These are phyloP conservation scores for Beverwykella pulmonaria DNA, from an alignment of 495 filamentous ascomycete species.

Conservation along the genomic window DNA sequence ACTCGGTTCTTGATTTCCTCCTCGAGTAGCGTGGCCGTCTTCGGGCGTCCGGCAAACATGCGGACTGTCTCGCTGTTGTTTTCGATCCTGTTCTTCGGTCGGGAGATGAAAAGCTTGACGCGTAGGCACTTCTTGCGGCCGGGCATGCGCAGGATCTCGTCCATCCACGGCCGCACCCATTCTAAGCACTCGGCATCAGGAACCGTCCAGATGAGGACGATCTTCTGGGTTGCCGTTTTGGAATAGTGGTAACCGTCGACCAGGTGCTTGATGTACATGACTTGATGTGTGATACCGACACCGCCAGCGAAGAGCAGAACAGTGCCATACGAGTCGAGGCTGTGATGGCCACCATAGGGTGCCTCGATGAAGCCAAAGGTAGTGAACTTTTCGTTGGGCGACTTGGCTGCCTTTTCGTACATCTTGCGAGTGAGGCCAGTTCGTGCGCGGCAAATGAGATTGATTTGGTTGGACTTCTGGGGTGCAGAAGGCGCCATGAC, in stretches of 20 bases:
- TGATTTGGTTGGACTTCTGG: conserved; percentile 50
- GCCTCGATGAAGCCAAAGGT: conserved; percentile 58
- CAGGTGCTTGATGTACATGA: conserved; percentile 57
- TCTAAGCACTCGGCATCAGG: conserved; percentile 79
- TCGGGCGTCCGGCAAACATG: conserved; percentile 79
- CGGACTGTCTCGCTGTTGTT: conserved; percentile 83
- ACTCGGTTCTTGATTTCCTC: conserved; percentile 75
- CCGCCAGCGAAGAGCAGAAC: conserved; percentile 60
- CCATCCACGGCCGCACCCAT: conserved; percentile 97
- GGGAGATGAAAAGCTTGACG: conserved; percentile 87
- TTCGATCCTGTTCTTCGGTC: conserved; percentile 75
- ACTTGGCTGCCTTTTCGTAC: conserved; percentile 50
- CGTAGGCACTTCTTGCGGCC: conserved; percentile 77
- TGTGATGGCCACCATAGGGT: conserved; percentile 59
- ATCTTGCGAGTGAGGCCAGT: conserved; percentile 59
- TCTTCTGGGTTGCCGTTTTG: conserved; percentile 54
- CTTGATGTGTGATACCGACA: conserved; percentile 63
- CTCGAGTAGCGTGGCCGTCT: conserved; percentile 64
- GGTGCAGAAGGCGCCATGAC: conserved; percentile 46
- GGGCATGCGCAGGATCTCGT: conserved; percentile 83
- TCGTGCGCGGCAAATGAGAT: conserved; percentile 57
- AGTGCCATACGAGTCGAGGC: conserved; percentile 57
- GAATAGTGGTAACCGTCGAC: conserved; percentile 48
- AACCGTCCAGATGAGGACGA: conserved; percentile 89
- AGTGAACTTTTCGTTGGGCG: conserved; percentile 48